These are phyloP conservation scores for Pyricularia grisea DNA, from an alignment of 2,329 filamentous ascomycete species.

Conservation along the genomic window DNA sequence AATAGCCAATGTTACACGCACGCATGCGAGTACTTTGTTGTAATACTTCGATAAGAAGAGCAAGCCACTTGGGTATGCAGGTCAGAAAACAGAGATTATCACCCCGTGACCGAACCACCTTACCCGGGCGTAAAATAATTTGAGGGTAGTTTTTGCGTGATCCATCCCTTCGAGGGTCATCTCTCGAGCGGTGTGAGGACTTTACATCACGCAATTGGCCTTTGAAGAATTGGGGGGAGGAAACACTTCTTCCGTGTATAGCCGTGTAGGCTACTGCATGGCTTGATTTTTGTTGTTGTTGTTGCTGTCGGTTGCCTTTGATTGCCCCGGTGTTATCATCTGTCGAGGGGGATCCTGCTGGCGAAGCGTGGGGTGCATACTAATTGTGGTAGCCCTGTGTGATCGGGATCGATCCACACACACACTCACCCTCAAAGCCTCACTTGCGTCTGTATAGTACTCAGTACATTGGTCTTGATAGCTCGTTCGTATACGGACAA, in stretches of 20 bases:
- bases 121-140: not conserved
- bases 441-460: not conserved
- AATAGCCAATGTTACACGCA: not conserved
- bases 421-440: not conserved
- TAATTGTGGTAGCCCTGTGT: not conserved
- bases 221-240: not conserved
- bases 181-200: not conserved
- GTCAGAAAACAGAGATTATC: not conserved
- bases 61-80: not conserved
- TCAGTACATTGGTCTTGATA: no score
- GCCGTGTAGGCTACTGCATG: not conserved
- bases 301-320: not conserved
- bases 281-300: not conserved
- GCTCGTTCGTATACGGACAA: no score
- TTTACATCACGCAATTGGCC: not conserved
- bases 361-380: not conserved
- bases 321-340: not conserved
- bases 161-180: not conserved
- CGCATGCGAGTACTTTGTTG: not conserved
- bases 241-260: not conserved
- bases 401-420: not conserved
- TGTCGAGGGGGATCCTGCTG: not conserved
- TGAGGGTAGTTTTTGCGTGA: not conserved
- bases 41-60: not conserved
- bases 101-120: not conserved